Percentiles rank a stretch among this genome's conserved stretches.
Conservation (phyloP, 148 eudicot genomes). For the Dianthus caryophyllus region DNA sequence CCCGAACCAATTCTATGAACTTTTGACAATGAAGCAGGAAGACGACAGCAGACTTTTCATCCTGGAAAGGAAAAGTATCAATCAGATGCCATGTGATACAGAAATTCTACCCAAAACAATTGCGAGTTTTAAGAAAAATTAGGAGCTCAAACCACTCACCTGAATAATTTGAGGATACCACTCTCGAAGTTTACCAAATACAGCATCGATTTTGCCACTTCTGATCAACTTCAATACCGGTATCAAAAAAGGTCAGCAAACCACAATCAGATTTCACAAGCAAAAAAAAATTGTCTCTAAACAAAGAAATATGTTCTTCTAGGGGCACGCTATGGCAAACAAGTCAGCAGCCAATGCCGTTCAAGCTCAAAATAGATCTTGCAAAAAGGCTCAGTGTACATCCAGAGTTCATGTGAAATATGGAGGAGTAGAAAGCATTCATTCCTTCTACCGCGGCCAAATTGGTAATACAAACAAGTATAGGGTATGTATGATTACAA, state of each 20-base stretch:
- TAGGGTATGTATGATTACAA: no score
- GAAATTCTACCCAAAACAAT: conserved; percentile 1
- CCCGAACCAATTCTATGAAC: conserved; percentile 91
- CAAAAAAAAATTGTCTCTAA: not conserved
- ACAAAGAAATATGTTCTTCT: not conserved
- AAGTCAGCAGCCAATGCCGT: not conserved
- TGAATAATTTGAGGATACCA: conserved; percentile 61
- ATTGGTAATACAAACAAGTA: no score
- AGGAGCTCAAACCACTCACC: conserved; percentile 33
- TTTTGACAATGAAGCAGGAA: conserved; percentile 90
- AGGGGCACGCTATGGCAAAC: not conserved
- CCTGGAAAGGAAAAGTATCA: conserved; percentile 45
- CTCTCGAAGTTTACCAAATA: conserved; percentile 44
- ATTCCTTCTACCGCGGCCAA: no score
- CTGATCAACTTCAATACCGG: conserved; percentile 48
- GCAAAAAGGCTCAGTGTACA: not conserved
- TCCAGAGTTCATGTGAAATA: not conserved
- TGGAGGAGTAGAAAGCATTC: no score
- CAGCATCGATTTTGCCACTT: conserved; percentile 56
- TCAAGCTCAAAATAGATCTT: not conserved
- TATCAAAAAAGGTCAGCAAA: conserved; percentile 12
- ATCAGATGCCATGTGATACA: conserved; percentile 14
- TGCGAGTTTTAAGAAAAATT: not conserved
- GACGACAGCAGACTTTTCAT: conserved; percentile 65
- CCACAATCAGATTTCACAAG: not conserved